Conservation (phyloP, 164 flowering plant genomes). For the Dillenia suffruticosa region DNA sequence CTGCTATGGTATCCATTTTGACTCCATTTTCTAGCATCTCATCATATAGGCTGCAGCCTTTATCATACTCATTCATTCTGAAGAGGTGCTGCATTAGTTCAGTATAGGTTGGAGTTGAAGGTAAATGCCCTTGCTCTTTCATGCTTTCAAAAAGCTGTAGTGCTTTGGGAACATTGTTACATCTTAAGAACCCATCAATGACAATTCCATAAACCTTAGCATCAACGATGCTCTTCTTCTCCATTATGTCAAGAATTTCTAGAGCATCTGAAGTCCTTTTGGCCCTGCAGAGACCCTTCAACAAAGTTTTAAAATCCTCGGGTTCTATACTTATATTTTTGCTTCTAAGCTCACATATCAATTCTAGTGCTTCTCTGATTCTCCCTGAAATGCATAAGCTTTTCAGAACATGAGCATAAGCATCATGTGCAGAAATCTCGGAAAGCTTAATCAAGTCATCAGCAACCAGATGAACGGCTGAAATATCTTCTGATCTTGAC, state of each 20-base stretch:
- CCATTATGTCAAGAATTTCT: constrained; percentile 69
- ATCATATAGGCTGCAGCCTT: constrained; percentile 50
- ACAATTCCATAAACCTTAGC: constrained; percentile 49
- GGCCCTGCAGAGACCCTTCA: constrained; percentile 67
- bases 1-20: constrained; percentile 51
- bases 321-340: constrained; percentile 30
- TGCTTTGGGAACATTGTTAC: constrained; percentile 47
- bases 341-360: constrained; percentile 49
- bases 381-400: constrained; percentile 65
- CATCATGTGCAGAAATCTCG: constrained; percentile 37
- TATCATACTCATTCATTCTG: constrained; percentile 40
- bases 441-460: constrained; percentile 61
- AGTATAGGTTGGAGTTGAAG: constrained; percentile 50
- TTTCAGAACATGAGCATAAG: constrained; percentile 41
- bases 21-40: constrained; percentile 64
- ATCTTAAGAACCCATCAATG: constrained; percentile 52
- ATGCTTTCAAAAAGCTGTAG: constrained; percentile 41
- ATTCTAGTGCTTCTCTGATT: constrained; percentile 61
- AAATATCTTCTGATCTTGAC: constrained; percentile 49
- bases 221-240: constrained; percentile 32
- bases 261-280: constrained; percentile 61
- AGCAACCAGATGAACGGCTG: constrained; percentile 36
- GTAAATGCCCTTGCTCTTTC: constrained; percentile 44
- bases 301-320: constrained; percentile 42
- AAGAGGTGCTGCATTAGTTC: constrained; percentile 66